Evolutionary conservation across 208 protist species (phyloP), one percentile per base, ranked within the genome.

Genomic region (Trypanosoma mega): DNA sequence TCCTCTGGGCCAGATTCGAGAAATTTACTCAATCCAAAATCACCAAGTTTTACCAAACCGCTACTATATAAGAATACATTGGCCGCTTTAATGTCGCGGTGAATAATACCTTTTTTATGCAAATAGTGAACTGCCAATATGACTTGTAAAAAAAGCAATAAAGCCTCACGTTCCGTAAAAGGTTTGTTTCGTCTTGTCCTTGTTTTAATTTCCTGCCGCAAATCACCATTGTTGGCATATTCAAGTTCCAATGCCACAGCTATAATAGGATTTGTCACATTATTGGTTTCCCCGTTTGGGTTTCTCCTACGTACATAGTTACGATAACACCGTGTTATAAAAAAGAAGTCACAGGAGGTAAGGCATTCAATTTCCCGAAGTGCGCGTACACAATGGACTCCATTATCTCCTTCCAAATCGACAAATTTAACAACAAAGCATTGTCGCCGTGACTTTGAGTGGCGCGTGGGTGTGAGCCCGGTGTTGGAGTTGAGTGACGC

Each of bases 51-150:
- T 33, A 92, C 71, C 4, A 90, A 60, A 5, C 90, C 90, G 48
- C 85, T 85, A 53, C 73, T 85, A 61, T 67, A 86, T 0, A 96
- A 59, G 20, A 96, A 62, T 14, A 96, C 82, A 62, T 96, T 96
- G 8, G 76, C 86, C 41, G 80, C 81, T 69, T 96, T 96, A 44
- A 96, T 78, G 47, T 96, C 89, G 47, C 89, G 80, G 57, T 96
- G 90, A 59, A 96, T 82, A 54, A 96, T 92, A 49, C 77, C 54
- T 45, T 84, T 68, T 20, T 61, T 74, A 68, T 97, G 92, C 11
- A 97, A 58, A 63, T 97, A 82, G 65, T 92, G 54, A 0, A 97
- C 65, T 24, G 82, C 92, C 20, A 89, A 53, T 0, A 92, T 68
- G 2, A 94, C 65, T 68, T 94, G 88, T 8, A 88, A 49, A 57